A percentile compares a stretch with the other conserved stretches of the same genome.
Evolutionary conservation across 2,329 filamentous ascomycete species (phyloP).

Genomic region (Lomentospora prolificans): DNA sequence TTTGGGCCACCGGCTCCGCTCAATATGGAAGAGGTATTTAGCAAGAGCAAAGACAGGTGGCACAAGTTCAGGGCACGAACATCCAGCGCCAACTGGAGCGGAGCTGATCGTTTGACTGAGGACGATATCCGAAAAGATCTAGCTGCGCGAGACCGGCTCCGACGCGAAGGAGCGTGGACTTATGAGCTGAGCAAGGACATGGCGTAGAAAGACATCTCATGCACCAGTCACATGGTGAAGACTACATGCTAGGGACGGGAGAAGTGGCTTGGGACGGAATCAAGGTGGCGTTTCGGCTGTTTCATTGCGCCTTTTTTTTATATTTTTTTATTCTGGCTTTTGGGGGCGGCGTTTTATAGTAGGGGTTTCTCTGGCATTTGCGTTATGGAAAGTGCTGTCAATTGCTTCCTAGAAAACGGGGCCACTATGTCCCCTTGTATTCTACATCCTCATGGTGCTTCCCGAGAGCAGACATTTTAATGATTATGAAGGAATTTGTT

Average conservation of each 20-base stretch:
- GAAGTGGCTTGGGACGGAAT: background rate
- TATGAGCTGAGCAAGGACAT: conserved; percentile 49
- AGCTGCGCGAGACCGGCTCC: conserved; percentile 67
- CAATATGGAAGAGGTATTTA: conserved; percentile 95
- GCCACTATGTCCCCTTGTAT: background rate
- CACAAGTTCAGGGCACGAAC: conserved; percentile 86
- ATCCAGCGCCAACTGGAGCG: conserved; percentile 89
- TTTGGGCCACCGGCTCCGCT: conserved; percentile 84
- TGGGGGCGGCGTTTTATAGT: background rate
- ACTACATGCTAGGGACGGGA: background rate
- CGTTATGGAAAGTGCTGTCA: background rate
- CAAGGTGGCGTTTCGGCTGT: background rate
- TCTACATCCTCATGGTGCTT: background rate
- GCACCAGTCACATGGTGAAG: too few species aligned
- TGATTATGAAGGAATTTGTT: background rate
- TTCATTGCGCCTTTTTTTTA: background rate
- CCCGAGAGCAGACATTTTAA: background rate
- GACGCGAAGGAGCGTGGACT: conserved; percentile 77
- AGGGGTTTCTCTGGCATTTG: background rate
- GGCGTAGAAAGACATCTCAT: background rate
- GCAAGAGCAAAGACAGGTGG: conserved; percentile 73
- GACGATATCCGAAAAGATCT: conserved; percentile 78
- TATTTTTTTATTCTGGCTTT: background rate
- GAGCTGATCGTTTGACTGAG: conserved; percentile 71
- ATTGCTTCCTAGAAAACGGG: background rate